Conservation (phyloP, 106 monocot genomes). For the Dendrobium catenatum region DNA sequence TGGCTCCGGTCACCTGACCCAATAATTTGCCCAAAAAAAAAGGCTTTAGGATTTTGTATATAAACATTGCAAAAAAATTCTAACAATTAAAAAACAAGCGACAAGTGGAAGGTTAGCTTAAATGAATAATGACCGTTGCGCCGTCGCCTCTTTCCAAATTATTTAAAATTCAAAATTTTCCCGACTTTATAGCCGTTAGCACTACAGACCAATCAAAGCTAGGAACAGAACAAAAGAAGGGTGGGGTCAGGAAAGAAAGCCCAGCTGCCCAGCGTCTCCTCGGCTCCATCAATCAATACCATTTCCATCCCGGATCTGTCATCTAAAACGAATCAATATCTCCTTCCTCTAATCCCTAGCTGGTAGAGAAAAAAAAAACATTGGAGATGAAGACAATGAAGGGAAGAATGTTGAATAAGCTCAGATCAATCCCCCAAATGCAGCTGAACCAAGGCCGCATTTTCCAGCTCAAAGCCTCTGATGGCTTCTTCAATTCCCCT, state of each 20-base stretch:
- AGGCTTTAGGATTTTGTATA: too few relatives aligned
- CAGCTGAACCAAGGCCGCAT: conserved; percentile 18
- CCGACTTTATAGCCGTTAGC: background rate
- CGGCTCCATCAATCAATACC: background rate
- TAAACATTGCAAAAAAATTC: too few relatives aligned
- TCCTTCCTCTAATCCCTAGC: background rate
- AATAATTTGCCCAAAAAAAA: too few relatives aligned
- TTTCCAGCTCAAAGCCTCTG: conserved; percentile 8
- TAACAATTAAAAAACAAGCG: too few relatives aligned
- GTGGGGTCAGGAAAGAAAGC: too few relatives aligned
- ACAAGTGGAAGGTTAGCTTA: too few relatives aligned
- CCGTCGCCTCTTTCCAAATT: background rate
- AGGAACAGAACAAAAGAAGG: background rate
- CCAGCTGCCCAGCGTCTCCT: background rate
- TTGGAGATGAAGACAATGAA: conserved; percentile 44
- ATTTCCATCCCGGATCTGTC: background rate
- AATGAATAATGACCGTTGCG: background rate
- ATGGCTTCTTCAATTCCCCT: conserved; percentile 4
- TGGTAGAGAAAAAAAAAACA: background rate
- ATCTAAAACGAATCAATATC: background rate
- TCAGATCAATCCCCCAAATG: conserved; percentile 41
- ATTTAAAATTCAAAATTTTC: background rate
- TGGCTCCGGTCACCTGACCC: too few relatives aligned
- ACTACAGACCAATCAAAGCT: background rate
- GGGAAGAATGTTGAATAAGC: conserved; percentile 47